Base-by-base conservation (phyloP, 345 rosid species). In the Eutrema yunnanense region DNA sequence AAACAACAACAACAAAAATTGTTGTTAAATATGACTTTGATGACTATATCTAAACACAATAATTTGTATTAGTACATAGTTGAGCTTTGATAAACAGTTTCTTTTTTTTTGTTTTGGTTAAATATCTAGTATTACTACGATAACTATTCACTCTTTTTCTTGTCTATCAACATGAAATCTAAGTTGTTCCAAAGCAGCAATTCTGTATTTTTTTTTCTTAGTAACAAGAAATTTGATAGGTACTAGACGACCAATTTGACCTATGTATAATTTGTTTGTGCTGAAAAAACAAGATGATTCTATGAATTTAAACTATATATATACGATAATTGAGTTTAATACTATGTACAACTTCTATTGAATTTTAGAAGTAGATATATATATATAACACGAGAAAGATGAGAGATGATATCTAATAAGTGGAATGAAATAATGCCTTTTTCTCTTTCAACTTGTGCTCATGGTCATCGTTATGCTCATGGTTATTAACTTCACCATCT, bases 371-470 rank as follows among this genome's bases (percentile, higher is more conserved):
- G 56, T 11, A 38, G 2, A 12, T 1, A 51, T 22, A 22, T 22
- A 22, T 22, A 22, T 22, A 22, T 3, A 27, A 50, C 4, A 11
- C 16, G 38, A 27, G 62, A 11, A 54, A 54, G 48, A 53, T 3
- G 12, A 67, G 37, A 29, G 16, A 30, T 53, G 12, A 19, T 38
- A 13, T 44, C 22, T 22, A 22, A 22, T 22, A 22, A 22, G 22
- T 22, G 1, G 22, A 22, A 4, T 9, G 10, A 50, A 49, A 34
- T 1, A 10, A 37, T 44, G 69, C 79, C 71, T 76, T 76, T 54
- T 55, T 76, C 6, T 55, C 75, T 36, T 62, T 76, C 60, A 76
- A 9, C 43, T 2, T 54, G 40, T 69, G 58, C 32, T 62, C 79
- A 69, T 69, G 44, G 38, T 56, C 77, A 22, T 22, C 22, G 22